Evolutionary conservation across 371 early-diverging fungal genomes (phyloP), one percentile per base, ranked within the genome.

Genomic region (Neoconidiobolus thromboides): DNA sequence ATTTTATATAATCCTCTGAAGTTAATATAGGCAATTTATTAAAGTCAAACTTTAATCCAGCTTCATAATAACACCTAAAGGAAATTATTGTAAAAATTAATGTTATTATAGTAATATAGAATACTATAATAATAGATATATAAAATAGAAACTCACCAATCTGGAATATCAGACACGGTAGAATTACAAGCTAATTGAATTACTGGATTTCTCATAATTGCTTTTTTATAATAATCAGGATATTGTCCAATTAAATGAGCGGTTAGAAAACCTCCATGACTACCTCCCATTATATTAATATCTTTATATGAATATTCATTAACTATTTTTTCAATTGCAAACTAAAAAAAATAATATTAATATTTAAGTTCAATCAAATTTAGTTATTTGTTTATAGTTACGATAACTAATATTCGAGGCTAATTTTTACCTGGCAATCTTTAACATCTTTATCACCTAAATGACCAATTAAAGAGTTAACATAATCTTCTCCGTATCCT

Each of bases 181-280:
- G 72, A 65, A 69, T 78, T 77, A n/a, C 72, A 73, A 12, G 78
- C 83, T 15, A 87, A 66, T 63, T 80, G 76, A 51, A 80, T 76
- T 3, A 85, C 88, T 1, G 87, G 88, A 65, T 87, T 87, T 36
- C 85, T 73, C 61, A 87, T 57, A 1, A 77, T 74, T n/a, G 69
- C 65, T 2, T 73, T 82, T 37, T 71, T 74, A 66, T 74, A 85
- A 56, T 73, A 71, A 4, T 73, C 73, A 1, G 82, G 82, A 48
- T 69, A 70, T 49, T 61, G 58, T 0, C 74, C 83, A 1, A 80
- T 64, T 38, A 87, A 62, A 61, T 77, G 75, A 2, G 78, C 82
- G 6, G 76, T 73, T 14, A 82, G 74, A 60, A 83, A 84, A 1
- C 87, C 87, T 10, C 85, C 81, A 59, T 87, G 87, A 36, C 77